Base-by-base conservation (phyloP, 2,329 filamentous ascomycete genomes). In the Aureobasidium sp. region DNA sequence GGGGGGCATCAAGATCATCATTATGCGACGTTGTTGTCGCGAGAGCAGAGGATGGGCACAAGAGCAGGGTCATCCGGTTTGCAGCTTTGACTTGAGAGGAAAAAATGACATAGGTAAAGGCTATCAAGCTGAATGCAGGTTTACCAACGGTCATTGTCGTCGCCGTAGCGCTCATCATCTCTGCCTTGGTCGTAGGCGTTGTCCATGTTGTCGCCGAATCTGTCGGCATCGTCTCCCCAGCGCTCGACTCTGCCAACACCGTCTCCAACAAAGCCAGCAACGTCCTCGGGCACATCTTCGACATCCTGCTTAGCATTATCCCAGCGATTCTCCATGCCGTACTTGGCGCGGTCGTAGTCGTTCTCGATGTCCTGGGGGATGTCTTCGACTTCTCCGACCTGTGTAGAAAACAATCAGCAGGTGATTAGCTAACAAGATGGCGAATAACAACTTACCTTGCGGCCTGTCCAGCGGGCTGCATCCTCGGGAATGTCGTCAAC, bases 111-210 rank as follows among this genome's bases (percentile, higher is more conserved):
- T 49, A 49, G 47, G 47, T 32, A 34, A 13, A 30, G 32, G 47
- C 30, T 49, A 21, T 49, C 47, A 34, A 34, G 47, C 47, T 34
- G 47, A 21, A 51, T 29, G 32, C 13, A 37, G 54, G 2, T 60
- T 37, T 60, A 60, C 57, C 57, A 60, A 47, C 57, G 47, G 37
- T 60, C 57, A 4, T 60, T 50, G 57, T 60, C 30, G 55, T 70
- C 66, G 48, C 66, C 70, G 55, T 70, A 63, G 55, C 71, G 64
- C 13, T 67, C 69, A 65, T 70, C 72, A 44, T 68, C 69, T 59
- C 72, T 68, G 5, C 76, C 77, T 59, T 72, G 68, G 65, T 80
- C 77, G 66, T 78, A 79, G 14, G 75, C 70, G 68, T 76, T 65
- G 42, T 74, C 75, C 21, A 79, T 65, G 13, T 68, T 62, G 25